Conservation (phyloP, 805 yeast species). For the Metschnikowia baotianmanensis region DNA sequence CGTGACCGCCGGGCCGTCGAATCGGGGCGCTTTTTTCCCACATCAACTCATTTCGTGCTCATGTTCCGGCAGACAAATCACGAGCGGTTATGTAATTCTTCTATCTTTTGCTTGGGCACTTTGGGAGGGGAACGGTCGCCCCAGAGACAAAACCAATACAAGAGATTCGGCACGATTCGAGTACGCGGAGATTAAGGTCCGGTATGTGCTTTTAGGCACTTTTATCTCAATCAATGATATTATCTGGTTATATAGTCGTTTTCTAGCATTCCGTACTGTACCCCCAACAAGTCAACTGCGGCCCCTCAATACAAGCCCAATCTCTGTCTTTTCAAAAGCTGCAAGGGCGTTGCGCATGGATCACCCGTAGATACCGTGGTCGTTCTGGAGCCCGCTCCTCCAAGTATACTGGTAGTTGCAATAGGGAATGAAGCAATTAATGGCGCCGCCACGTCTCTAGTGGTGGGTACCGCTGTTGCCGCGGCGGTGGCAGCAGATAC, state of each 20-base stretch:
- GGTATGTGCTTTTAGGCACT: neutral
- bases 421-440: too few species aligned
- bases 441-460: too few species aligned
- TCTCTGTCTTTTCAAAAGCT: constrained; percentile 8
- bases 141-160: neutral
- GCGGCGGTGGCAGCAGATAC: too few species aligned
- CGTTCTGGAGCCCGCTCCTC: too few species aligned
- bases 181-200: too few species aligned
- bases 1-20: constrained; percentile 3
- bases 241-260: too few species aligned
- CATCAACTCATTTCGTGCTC: constrained; percentile 4
- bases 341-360: constrained; percentile 12
- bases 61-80: constrained; percentile 3
- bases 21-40: neutral
- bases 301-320: constrained; percentile 8
- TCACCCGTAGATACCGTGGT: constrained; percentile 2
- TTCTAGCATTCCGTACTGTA: too few species aligned
- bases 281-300: neutral
- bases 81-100: neutral
- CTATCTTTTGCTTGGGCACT: too few species aligned
- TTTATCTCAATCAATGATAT: too few species aligned
- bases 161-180: too few species aligned
- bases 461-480: neutral
- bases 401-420: too few species aligned
- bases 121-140: too few species aligned